Evolutionary conservation across 768 basidiomycete species (phyloP).

Genomic region (Sporobolomyces pararoseus): DNA sequence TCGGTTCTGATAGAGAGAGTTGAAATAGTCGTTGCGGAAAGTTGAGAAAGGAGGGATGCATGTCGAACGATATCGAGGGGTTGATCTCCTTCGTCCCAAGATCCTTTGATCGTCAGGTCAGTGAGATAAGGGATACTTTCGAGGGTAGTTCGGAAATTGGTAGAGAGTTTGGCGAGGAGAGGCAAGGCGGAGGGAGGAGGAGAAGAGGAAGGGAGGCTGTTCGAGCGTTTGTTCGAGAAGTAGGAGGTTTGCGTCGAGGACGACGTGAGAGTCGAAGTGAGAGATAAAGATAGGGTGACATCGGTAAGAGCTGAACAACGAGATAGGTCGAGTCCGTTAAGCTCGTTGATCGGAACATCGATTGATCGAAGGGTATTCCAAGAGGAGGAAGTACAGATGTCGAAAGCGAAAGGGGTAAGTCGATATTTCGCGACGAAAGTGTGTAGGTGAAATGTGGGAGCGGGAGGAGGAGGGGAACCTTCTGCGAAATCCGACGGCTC

Average conservation of each 20-base stretch:
- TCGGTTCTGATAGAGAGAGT: conserved; percentile 10
- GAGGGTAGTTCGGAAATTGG: conserved; percentile 11
- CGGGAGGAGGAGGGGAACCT: neutral
- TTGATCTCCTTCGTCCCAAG: conserved; percentile 19
- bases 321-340: conserved; percentile 1
- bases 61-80: conserved; percentile 30
- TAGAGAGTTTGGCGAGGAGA: neutral
- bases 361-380: neutral
- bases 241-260: conserved; percentile 7
- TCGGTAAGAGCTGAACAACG: neutral
- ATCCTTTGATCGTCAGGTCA: conserved; percentile 11
- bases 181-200: neutral
- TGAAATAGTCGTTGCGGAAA: neutral
- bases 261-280: neutral
- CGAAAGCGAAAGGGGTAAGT: conserved; percentile 3
- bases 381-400: neutral
- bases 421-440: conserved; percentile 4
- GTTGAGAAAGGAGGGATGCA: neutral
- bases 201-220: neutral
- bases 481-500: conserved; percentile 10
- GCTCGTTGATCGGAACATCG: conserved; percentile 17
- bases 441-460: neutral
- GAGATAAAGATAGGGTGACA: conserved; percentile 11
- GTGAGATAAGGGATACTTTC: neutral
- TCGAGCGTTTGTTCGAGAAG: conserved; percentile 15